Evolutionary conservation across 805 yeast species (phyloP), one percentile per base, ranked within the genome.

Genomic region (Kodamaea kaohsiungensis): DNA sequence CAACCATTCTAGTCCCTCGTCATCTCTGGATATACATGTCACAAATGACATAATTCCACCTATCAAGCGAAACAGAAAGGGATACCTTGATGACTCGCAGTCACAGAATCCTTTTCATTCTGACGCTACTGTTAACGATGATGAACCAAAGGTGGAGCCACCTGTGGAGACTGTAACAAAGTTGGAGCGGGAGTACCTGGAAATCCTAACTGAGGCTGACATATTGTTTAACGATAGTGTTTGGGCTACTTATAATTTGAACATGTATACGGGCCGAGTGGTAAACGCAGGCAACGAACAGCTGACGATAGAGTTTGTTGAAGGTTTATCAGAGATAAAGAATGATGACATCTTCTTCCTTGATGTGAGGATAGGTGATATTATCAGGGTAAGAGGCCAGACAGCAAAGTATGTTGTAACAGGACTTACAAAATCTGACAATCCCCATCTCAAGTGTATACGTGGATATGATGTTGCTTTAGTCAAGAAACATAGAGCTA

Each of bases 291-390:
- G 65, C 1, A 56, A 59, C 12, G 75, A 72, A 2, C 56, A 54
- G 3, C 68, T 67, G 59, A 64, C 68, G 5, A 77, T 79, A 2
- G 69, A 69, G 52, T 78, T 77, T 58, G 68, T 65, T n/a, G 82
- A 77, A 48, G 74, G 76, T 0, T 51, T 59, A 1, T 72, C 60
- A 39, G 59, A 63, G 1, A 69, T 77, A 60, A 76, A 68, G 18
- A 71, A 70, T 48, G 45, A 62, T 45, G 82, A 69, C 61, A 66
- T 77, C 39, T 73, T 64, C 56, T 73, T 82, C 2, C 66, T 86
- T 18, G 88, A 83, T 62, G 66, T 87, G 2, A 65, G 82, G 42
- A 67, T 86, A 15, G 90, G 89, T 2, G 91, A 87, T 58, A 61
- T 54, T 0, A 75, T 87, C 0, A 68, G 69, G 13, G 58, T 77